phyloP scores from a whole-genome alignment of 352 stramenopile species.

The Aphanomyces euteiches region DNA sequence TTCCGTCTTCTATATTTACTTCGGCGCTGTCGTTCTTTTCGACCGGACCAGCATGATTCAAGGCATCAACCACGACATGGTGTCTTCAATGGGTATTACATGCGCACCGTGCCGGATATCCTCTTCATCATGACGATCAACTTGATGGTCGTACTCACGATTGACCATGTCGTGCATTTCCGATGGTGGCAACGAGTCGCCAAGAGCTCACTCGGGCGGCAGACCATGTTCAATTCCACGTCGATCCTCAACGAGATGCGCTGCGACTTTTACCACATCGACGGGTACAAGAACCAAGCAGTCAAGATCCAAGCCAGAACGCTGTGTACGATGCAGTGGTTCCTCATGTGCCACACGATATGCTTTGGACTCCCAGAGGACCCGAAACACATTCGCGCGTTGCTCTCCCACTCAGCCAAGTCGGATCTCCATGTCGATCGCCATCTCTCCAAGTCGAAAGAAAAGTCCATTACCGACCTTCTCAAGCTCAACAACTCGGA shows the following conservation, averaged over 20 bases:
- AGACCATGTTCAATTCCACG: constrained; percentile 22
- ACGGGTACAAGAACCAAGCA: constrained; percentile 6
- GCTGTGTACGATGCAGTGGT: constrained; percentile 26
- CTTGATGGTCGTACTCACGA: background rate
- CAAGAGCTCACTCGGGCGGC: background rate
- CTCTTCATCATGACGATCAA: constrained; percentile 19
- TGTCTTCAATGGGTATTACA: constrained; percentile 10
- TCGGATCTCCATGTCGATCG: no score
- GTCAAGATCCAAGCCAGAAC: background rate
- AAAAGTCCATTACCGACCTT: no score
- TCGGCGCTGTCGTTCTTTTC: constrained; percentile 10
- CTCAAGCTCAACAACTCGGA: no score
- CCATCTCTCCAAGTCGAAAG: no score
- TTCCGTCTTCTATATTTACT: constrained; percentile 20
- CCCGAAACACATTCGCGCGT: constrained; percentile 4
- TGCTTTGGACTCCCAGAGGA: constrained; percentile 28
- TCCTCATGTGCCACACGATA: constrained; percentile 20
- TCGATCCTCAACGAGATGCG: constrained; percentile 22
- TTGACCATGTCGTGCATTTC: constrained; percentile 4
- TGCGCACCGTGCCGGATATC: constrained; percentile 5
- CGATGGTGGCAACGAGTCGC: background rate
- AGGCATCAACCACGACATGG: constrained; percentile 4
- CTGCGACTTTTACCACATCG: background rate
- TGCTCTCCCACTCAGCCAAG: constrained; percentile 1
- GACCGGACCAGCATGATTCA: constrained; percentile 7